phyloP scores from a whole-genome alignment of 225 moss, liverwort and hornwort species.

The Neckera pumila region DNA sequence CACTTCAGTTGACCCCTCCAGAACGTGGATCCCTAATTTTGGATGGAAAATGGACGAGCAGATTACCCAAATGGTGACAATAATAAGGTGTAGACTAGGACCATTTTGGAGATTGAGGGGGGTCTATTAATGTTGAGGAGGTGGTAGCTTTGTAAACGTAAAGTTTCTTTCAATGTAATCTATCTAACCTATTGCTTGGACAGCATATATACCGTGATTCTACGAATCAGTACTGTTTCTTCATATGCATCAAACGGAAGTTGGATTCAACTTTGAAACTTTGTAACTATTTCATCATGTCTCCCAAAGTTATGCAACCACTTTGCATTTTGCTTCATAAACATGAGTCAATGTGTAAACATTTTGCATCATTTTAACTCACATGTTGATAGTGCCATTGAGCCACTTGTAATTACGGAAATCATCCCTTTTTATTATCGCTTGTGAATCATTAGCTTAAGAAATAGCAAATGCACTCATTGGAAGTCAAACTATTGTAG shows the following conservation, averaged over 20 bases:
- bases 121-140: background rate
- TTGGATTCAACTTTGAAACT: background rate
- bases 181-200: background rate
- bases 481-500: too few species aligned
- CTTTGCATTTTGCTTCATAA: background rate
- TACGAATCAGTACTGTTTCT: background rate
- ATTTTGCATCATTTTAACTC: background rate
- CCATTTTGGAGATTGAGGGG: background rate
- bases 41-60: background rate
- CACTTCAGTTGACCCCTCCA: too few species aligned
- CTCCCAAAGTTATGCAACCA: background rate
- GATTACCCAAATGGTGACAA: background rate
- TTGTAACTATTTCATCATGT: background rate
- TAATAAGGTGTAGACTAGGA: background rate
- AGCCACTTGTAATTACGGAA: too few species aligned
- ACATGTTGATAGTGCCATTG: background rate
- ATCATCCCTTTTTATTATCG: too few species aligned
- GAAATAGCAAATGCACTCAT: too few species aligned
- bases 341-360: background rate
- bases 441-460: too few species aligned
- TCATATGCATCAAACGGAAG: background rate
- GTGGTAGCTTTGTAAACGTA: background rate
- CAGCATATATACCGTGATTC: background rate
- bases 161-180: background rate
- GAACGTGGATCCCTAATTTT: background rate